Base-by-base conservation (phyloP, 805 yeast species). In the Suhomyces faveliae region DNA sequence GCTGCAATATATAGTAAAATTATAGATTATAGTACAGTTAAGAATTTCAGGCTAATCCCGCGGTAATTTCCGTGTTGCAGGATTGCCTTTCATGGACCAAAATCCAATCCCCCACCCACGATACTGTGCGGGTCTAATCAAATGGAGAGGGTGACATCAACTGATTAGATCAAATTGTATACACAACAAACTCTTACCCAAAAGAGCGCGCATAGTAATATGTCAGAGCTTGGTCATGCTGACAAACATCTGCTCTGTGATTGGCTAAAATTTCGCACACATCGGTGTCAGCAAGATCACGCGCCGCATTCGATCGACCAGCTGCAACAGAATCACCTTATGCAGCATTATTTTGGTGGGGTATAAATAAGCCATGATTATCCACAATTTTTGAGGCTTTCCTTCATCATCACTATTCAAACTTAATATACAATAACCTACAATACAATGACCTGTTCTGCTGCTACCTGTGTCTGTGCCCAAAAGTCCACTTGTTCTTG, bases 401-500 rank as follows among this genome's bases (percentile, higher is more conserved):
- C 3, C 6, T n/a, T 27, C 6, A 27, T 2, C 7, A 27, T 27
- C 30, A n/a, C n/a, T n/a, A n/a, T 24, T 24, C 27, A 33, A 33
- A 3, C 19, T 17, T 12, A 17, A 15, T 33, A 33, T 15, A 11
- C n/a, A 7, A 43, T 30, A 17, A 46, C 19, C 12, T 12, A 37
- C 11, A 37, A 20, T 35, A 46, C 27, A 48, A 53, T 53, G 57
- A 49, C 46, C 41, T 53, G 57, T 45, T 51, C 57, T 27, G 51
- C 57, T 53, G 35, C 49, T 39, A 29, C 47, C 44, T 81, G 85
- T 64, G 74, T 78, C 58, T 81, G 85, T 60, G 84, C 86, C 55
- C 62, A 76, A 51, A 79, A 78, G 54, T 83, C 85, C 54, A 79
- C 80, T 54, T 81, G 86, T 68, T 80, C 86, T 20, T 81, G 86